These are phyloP conservation scores for Betula pendula DNA, from an alignment of 306 rosid genomes.

Conservation along the genomic window DNA sequence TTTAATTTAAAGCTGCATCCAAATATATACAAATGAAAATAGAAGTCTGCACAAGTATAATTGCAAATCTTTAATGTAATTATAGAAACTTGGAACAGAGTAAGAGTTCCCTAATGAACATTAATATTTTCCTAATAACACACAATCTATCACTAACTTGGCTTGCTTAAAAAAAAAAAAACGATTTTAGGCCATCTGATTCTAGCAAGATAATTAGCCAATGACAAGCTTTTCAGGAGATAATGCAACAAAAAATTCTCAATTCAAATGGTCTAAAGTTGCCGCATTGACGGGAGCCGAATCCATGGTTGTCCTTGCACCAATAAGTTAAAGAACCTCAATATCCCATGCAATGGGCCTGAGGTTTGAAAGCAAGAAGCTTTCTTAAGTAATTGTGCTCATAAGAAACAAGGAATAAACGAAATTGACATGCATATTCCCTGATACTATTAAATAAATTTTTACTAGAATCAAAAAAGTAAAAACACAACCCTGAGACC, in stretches of 20 bases:
- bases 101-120: background rate
- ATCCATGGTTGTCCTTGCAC: background rate
- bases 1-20: background rate
- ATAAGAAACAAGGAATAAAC: background rate
- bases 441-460: background rate
- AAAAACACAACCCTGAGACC: background rate
- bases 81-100: background rate
- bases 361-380: background rate
- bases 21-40: background rate
- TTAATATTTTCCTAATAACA: background rate
- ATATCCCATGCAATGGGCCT: slow-evolving; percentile 1
- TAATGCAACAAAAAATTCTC: background rate
- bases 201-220: background rate
- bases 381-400: background rate
- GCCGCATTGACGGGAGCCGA: background rate
- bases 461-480: background rate
- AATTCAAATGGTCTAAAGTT: background rate
- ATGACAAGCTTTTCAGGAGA: background rate
- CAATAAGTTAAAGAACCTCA: slow-evolving; percentile 8
- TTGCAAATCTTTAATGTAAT: background rate
- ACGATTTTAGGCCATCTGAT: background rate
- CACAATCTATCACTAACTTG: background rate
- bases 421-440: background rate
- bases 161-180: background rate
- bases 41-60: background rate